phyloP scores from a whole-genome alignment of 108 stramenopile species.

The Skeletonema marinoi region DNA sequence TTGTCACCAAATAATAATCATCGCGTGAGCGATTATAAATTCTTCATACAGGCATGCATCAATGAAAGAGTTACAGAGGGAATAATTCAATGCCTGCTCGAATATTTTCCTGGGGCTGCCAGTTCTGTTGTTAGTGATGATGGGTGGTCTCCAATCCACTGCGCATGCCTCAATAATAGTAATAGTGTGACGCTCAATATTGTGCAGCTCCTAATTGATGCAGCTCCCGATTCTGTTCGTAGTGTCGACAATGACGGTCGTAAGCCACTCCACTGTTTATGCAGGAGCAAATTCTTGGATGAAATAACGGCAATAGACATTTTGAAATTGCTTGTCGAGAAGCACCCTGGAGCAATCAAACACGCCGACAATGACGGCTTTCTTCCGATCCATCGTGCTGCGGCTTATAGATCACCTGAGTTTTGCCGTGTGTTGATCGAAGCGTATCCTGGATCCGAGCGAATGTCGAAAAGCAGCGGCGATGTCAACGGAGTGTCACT shows the following conservation, averaged over 20 bases:
- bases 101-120: neutral
- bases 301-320: neutral
- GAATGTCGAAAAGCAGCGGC: too few species aligned
- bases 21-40: neutral
- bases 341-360: neutral
- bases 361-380: neutral
- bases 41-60: neutral
- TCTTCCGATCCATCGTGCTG: conserved; percentile 13
- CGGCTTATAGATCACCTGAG: neutral
- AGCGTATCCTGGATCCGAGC: neutral
- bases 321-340: neutral
- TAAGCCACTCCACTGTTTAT: conserved; percentile 6
- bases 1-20: neutral
- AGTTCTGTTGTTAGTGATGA: neutral
- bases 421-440: neutral
- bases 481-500: too few species aligned
- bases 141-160: neutral
- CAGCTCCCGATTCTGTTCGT: neutral
- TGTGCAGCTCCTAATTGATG: neutral
- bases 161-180: neutral
- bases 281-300: neutral
- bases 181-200: neutral
- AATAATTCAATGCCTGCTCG: conserved; percentile 13
- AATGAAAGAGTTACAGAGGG: neutral
- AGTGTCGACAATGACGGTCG: neutral